Evolutionary conservation across 1,139 yeast species (phyloP), one percentile per base, ranked within the genome.

Genomic region (Cylindricascospora bacillispora): DNA sequence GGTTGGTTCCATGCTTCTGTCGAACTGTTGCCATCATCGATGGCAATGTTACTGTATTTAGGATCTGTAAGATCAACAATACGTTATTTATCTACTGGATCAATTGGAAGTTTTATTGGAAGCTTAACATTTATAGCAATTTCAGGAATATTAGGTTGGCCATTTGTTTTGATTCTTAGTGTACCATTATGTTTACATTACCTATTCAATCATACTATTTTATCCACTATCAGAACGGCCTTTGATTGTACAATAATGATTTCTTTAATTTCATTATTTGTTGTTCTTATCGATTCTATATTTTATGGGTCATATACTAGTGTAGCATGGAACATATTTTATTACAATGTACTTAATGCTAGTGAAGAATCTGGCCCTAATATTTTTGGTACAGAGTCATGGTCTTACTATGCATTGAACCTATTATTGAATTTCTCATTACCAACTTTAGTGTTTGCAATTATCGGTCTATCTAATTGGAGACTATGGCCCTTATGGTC

Each of bases 131-230:
- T 74, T 2, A 59, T 79, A 25, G 47, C 67, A 1, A 38, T 79
- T 13, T 93, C 89, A 5, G 92, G 92, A 0, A 48, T 86, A 1
- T 40, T 79, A 21, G 95, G 97, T 1, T 86, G 97, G 97, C 95
- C 97, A 1, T 86, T 86, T 56, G 72, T 79, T 0, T 56, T 81
- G 35, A 74, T 70, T 0, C 57, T 83, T 33, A 74, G 76, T 2
- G 38, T 69, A 3, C 92, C 93, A 0, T 62, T 75, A 39, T 66
- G 71, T 2, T 27, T 46, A 19, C 52, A 47, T 30, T 43, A 38
- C 23, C 27, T 43, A 3, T 33, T 41, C 14, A 42, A 39, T 7
- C 54, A 52, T 32, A 39, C 38, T 18, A 28, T 52, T 12, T 52
- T 43, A 30, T 45, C 37, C 3, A 41, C 54, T 5, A 28, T 50